These are phyloP conservation scores for Xylaria sp. DNA, from an alignment of 2,329 filamentous ascomycete species.

Conservation along the genomic window DNA sequence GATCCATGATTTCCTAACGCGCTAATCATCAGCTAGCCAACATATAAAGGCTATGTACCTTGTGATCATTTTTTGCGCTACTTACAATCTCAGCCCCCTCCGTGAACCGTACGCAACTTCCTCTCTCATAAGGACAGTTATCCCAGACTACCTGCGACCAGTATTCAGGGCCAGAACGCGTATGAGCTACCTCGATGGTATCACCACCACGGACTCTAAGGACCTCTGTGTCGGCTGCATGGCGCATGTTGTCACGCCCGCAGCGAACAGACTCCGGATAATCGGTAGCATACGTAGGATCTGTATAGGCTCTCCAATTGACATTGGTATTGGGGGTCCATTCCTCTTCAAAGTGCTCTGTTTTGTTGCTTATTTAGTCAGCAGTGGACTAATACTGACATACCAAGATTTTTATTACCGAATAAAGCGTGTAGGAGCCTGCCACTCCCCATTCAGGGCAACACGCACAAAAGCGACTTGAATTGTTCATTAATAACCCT, in stretches of 20 bases:
- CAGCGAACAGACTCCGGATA: slow-evolving; percentile 26
- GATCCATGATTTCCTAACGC: slow-evolving; percentile 22
- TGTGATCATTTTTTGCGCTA: neutral
- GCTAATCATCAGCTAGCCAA: neutral
- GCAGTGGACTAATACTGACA: neutral
- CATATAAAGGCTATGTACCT: neutral
- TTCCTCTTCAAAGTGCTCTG: neutral
- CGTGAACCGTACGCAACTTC: neutral
- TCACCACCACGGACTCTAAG: slow-evolving; percentile 29
- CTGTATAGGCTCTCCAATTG: neutral
- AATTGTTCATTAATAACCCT: neutral
- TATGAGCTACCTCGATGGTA: slow-evolving; percentile 22
- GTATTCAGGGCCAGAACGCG: neutral
- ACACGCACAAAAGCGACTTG: slow-evolving; percentile 18
- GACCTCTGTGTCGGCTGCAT: slow-evolving; percentile 30
- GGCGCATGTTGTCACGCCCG: slow-evolving; percentile 30
- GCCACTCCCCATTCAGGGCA: slow-evolving; percentile 17
- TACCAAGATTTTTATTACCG: neutral
- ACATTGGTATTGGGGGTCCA: slow-evolving; percentile 5
- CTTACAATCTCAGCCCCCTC: neutral
- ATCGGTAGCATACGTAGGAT: slow-evolving; percentile 19
- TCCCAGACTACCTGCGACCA: slow-evolving; percentile 7
- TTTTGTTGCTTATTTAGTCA: slow-evolving; percentile 16
- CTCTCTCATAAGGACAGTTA: slow-evolving; percentile 9
- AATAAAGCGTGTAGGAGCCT: slow-evolving; percentile 12